Base-by-base conservation (phyloP, 2,329 filamentous ascomycete genomes). In the Stemphylium beticola region DNA sequence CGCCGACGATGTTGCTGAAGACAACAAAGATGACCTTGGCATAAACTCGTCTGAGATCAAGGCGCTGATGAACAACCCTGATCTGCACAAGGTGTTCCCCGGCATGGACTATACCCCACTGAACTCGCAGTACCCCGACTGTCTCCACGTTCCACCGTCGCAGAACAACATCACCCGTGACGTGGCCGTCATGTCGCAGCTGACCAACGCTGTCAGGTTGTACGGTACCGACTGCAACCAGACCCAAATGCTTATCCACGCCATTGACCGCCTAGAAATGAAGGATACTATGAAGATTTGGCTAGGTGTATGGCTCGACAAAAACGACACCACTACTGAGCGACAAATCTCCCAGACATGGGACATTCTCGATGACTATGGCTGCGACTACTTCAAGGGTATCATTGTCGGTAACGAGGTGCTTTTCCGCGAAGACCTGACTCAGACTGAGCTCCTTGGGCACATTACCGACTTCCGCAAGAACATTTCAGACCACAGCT, bases 201-300 rank as follows among this genome's bases (percentile, higher is more conserved):
- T 98, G 38, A 96, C 92, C 55, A 93, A 96, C 72, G 88, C 87
- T 3, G 85, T 98, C 42, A 88, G 93, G 7, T 82, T 97, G 1
- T 98, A 98, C 73, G 93, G 93, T 44, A 98, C 92, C 11, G 93
- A 98, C 78, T 98, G 93, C 82, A 97, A 97, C 76, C 93, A 98
- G 77, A 98, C 93, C 0, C 85, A 96, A 75, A 95, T 98, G 90
- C 85, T 96, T 0, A 80, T 98, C 8, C 88, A 95, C 66, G 88
- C 93, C 17, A 88, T 98, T 65, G 82, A 90, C 53, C 83, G 83
- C 45, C 82, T 98, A 11, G 82, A 88, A 47, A 78, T 97, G 65
- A 83, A 89, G 49, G 82, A 85, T 52, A 53, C 55, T 1, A 86
- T 96, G 79, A 96, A 96, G 75, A 81, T 98, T 58, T 98, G 93